Evolutionary conservation across 2,329 filamentous ascomycete genomes (phyloP).

Genomic region (Diaporthe ilicicola): DNA sequence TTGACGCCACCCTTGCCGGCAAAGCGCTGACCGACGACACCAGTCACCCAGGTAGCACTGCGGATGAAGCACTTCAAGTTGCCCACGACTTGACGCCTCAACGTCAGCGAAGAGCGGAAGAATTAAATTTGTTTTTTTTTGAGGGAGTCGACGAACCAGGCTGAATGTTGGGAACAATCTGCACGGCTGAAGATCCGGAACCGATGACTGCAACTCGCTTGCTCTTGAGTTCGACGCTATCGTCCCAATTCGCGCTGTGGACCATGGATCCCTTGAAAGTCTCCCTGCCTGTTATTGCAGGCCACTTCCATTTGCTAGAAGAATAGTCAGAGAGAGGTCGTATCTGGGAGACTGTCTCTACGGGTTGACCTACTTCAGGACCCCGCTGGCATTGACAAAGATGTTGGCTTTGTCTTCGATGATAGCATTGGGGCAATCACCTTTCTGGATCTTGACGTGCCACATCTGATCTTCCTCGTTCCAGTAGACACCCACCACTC

Average conservation of each 20-base stretch:
- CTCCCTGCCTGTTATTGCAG: constrained; percentile 44
- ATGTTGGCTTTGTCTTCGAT: constrained; percentile 20
- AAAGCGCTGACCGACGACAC: constrained; percentile 26
- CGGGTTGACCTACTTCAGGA: constrained; percentile 23
- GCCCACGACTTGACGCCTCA: background rate
- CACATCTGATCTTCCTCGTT: constrained; percentile 39
- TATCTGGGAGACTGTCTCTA: background rate
- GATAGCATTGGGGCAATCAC: constrained; percentile 37
- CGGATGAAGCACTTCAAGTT: constrained; percentile 22
- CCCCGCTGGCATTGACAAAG: constrained; percentile 16
- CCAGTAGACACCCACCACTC: constrained; percentile 53
- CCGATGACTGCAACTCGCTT: constrained; percentile 40
- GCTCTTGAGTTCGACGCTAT: background rate
- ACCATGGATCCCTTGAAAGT: constrained; percentile 41
- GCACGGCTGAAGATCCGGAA: constrained; percentile 41
- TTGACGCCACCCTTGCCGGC: constrained; percentile 25
- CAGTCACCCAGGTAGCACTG: constrained; percentile 28
- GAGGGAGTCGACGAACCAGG: background rate
- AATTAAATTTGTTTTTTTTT: too few relatives aligned
- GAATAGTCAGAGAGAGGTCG: background rate
- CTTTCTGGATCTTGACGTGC: constrained; percentile 14
- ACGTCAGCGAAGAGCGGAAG: background rate
- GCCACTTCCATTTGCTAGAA: constrained; percentile 35
- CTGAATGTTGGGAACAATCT: constrained; percentile 39
- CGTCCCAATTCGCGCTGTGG: constrained; percentile 41